Base-by-base conservation (phyloP, 1,284 basidiomycete species). In the Cystobasidiaceae sp. region DNA sequence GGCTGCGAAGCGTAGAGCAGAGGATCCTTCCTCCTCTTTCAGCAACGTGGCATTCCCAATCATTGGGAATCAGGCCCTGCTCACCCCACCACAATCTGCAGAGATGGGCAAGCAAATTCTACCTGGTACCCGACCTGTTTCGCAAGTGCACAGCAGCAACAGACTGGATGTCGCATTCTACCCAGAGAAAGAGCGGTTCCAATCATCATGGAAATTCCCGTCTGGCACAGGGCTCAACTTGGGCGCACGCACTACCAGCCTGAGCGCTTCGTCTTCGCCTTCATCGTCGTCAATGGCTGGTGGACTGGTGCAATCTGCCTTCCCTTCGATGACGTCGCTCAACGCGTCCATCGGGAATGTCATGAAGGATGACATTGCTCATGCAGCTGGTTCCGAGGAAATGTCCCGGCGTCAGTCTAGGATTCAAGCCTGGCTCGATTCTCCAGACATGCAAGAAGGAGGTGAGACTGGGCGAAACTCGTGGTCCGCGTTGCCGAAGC, bases 341-440 rank as follows among this genome's bases (percentile, higher is more conserved):
- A 62, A 62, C 33, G 60, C 58, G 4, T 60, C 48, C 11, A 60
- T 50, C 25, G 34, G 32, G 11, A 60, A 49, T 50, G 48, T 49
- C 15, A 21, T 34, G 17, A 48, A 59, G 21, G 23, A 25, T n/a
- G 33, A 23, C 9, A 34, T 27, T 28, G 23, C 4, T 6, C 5
- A 17, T 3, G 27, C 9, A 4, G 17, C 6, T 3, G 28, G 44
- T 44, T 54, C 60, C 5, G 34, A 44, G n/a, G 61, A 64, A 23
- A 48, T 46, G 43, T 37, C 39, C 8, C 11, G 45, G 11, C 23
- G 61, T 25, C 39, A 64, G 28, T 45, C 39, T 39, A 39, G 61
- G 15, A 64, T 64, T 30, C 51, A 55, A 56, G 61, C 61, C 39
- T 64, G 61, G 61, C 41, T 64, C 7, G 61, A 55, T 39, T 64